These are phyloP conservation scores for thale cress (Arabidopsis thaliana) DNA, from an alignment of 345 rosid species.

Conservation along the genomic window TAIR10.1 NC_003071.7:12058001-12058500, in stretches of 20 bases:
- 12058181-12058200: conserved; percentile 6
- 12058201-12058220: not conserved
- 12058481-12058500: conserved; percentile 2
- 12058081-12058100: not conserved
- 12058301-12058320: not conserved
- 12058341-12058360: not conserved
- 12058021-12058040: conserved; percentile 53
- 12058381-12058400: not conserved
- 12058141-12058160: conserved; percentile 17
- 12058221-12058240: conserved; percentile 9
- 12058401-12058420: not conserved
- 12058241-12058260: not conserved
- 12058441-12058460: not conserved
- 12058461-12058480: not conserved
- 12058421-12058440: conserved; percentile 7
- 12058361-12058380: not conserved
- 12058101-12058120: conserved; percentile 9
- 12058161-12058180: not conserved
- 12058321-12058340: not conserved
- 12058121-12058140: conserved; percentile 3
- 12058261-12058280: not conserved
- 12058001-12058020: conserved; percentile 59
- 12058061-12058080: not conserved
- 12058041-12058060: conserved; percentile 49
- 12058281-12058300: conserved; percentile 4